phyloP scores from a whole-genome alignment of 345 rosid genomes.

The Sisymbrium irio region DNA sequence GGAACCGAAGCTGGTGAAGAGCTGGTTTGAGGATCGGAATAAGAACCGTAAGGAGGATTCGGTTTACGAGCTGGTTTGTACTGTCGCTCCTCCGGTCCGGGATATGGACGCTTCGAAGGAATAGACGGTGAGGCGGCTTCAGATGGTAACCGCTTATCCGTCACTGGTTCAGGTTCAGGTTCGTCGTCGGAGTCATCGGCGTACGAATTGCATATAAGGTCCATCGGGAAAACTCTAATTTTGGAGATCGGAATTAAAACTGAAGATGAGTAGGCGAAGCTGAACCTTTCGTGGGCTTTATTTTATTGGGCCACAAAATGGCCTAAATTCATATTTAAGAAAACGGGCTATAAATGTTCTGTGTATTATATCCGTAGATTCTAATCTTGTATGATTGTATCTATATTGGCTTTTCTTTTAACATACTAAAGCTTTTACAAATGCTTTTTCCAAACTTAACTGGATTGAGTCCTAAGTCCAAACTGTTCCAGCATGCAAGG shows the following conservation, averaged over 20 bases:
- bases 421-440: no score
- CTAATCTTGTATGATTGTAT: no score
- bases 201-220: conserved; percentile 32
- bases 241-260: not conserved
- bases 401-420: no score
- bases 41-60: not conserved
- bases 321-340: not conserved
- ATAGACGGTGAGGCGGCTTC: not conserved
- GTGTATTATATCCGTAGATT: no score
- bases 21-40: conserved; percentile 28
- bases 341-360: no score
- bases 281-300: not conserved
- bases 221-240: conserved; percentile 21
- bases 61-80: not conserved
- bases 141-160: not conserved
- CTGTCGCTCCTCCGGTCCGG: conserved; percentile 15
- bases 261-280: not conserved
- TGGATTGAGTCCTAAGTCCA: no score
- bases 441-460: no score
- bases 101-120: conserved; percentile 30
- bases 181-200: conserved; percentile 37
- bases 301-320: conserved; percentile 3
- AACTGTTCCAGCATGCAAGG: no score
- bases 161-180: conserved; percentile 12
- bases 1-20: conserved; percentile 51